Evolutionary conservation across 2,329 filamentous ascomycete species (phyloP), one percentile per base, ranked within the genome.

Genomic region (Pseudopyrenochaeta lycopersici): DNA sequence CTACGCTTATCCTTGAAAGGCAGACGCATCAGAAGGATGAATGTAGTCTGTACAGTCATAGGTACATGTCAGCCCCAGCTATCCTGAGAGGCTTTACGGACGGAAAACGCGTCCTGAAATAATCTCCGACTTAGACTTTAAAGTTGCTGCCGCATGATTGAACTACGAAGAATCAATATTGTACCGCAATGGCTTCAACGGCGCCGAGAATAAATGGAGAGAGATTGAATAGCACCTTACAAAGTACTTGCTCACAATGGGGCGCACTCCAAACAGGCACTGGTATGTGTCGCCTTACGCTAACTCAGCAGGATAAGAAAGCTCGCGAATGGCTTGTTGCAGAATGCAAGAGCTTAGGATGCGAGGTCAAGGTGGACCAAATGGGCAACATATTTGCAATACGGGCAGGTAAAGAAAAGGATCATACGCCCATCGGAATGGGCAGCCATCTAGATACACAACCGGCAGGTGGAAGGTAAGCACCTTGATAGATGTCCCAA

Each of bases 271-370:
- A 60, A 5, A 54, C 63, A 9, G 63, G 64, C 43, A 90, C 87
- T 0, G 90, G 90, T 54, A 93, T 94, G 90, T 84, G 85, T 32
- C 86, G 90, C 1, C 82, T 93, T 1, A 80, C 89, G 1, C 80
- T 93, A 11, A 72, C 60, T 7, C 46, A 52, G 18, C 68, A 70
- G 30, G 69, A 73, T 35, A 71, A 72, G 46, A 38, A 62, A 12
- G 59, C 62, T 2, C 54, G 71, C 41, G 68, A 72, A 52, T 73
- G 70, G 71, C 58, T 74, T 9, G 65, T 72, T 2, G 23, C 29
- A 21, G 64, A 73, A 47, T 67, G 67, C 36, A 66, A 61, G 23
- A 58, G 36, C 20, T 39, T 70, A 23, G 70, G 69, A 31, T 72
- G 71, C 38, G 58, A 67, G 9, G 44, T 74, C 21, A 71, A 69